A percentile compares a stretch with the other conserved stretches of the same genome.
Conservation (phyloP, 2,329 filamentous ascomycete genomes). For the Stagonosporopsis vannaccii region DNA sequence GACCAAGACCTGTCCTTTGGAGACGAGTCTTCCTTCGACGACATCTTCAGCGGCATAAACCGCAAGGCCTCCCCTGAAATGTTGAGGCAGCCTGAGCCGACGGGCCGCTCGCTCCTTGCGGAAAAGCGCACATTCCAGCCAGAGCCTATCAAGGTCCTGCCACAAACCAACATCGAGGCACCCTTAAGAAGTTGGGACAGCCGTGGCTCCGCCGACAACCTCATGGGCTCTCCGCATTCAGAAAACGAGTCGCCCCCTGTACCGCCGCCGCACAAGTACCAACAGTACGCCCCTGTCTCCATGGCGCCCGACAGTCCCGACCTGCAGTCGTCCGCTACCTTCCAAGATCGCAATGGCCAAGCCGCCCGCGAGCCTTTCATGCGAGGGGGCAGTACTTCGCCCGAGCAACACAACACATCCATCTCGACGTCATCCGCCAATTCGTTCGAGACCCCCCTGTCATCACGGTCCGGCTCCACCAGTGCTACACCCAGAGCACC, state of each 20-base stretch:
- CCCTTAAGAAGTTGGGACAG: conserved; percentile 63
- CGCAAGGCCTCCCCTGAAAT: conserved; percentile 42
- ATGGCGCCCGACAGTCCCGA: conserved; percentile 45
- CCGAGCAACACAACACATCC: conserved; percentile 35
- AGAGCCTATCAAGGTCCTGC: conserved; percentile 56
- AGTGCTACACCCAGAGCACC: conserved; percentile 41
- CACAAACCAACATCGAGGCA: conserved; percentile 53
- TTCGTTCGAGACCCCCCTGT: conserved; percentile 44
- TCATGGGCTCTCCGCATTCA: conserved; percentile 54
- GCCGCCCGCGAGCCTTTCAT: conserved; percentile 40
- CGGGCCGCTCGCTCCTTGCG: conserved; percentile 45
- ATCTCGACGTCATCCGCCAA: conserved; percentile 41
- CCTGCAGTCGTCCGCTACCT: conserved; percentile 31
- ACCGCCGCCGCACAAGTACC: conserved; percentile 45
- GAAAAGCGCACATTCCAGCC: conserved; percentile 47
- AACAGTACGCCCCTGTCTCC: conserved; percentile 38
- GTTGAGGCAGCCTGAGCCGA: conserved; percentile 23
- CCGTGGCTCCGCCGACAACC: conserved; percentile 58
- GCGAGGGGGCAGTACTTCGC: conserved; percentile 31
- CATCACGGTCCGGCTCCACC: conserved; percentile 43
- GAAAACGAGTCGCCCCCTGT: conserved; percentile 44
- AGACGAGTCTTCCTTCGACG: conserved; percentile 53
- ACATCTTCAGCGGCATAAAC: conserved; percentile 56
- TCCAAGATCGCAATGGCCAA: conserved; percentile 30
- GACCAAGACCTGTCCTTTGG: conserved; percentile 50